phyloP scores from a whole-genome alignment of 2,329 filamentous ascomycete species.

The Pestalotiopsis sp. region DNA sequence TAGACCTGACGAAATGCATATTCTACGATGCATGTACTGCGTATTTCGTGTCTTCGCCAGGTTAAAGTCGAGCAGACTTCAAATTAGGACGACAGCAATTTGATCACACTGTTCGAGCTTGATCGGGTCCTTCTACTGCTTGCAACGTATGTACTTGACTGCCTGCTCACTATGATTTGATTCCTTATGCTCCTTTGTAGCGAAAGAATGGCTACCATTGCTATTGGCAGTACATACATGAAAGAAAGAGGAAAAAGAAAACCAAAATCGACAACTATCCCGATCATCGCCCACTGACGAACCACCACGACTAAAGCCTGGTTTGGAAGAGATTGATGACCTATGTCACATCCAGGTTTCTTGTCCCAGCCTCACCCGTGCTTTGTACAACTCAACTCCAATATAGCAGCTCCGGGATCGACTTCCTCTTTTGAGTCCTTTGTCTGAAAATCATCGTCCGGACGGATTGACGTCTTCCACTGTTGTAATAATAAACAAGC shows the following conservation, averaged over 20 bases:
- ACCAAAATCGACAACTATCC: neutral
- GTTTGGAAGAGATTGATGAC: neutral
- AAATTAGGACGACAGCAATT: neutral
- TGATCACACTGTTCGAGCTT: neutral
- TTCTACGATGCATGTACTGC: neutral
- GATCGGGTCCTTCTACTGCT: neutral
- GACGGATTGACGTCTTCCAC: too few relatives aligned
- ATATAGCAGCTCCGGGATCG: neutral
- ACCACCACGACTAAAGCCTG: neutral
- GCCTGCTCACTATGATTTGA: neutral
- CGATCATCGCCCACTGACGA: neutral
- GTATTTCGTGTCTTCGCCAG: neutral
- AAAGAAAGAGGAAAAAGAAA: neutral
- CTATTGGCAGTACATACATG: neutral
- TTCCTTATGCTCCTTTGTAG: neutral
- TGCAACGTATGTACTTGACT: neutral
- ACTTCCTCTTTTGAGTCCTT: neutral
- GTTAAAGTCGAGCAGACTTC: neutral
- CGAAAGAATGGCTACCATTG: neutral
- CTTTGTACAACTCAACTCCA: neutral
- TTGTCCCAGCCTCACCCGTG: neutral
- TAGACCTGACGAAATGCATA: neutral
- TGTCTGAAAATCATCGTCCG: neutral
- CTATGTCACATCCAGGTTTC: neutral
- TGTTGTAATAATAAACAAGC: neutral